Conservation (phyloP, 2,329 filamentous ascomycete genomes). For the Pseudocercospora fuligena region DNA sequence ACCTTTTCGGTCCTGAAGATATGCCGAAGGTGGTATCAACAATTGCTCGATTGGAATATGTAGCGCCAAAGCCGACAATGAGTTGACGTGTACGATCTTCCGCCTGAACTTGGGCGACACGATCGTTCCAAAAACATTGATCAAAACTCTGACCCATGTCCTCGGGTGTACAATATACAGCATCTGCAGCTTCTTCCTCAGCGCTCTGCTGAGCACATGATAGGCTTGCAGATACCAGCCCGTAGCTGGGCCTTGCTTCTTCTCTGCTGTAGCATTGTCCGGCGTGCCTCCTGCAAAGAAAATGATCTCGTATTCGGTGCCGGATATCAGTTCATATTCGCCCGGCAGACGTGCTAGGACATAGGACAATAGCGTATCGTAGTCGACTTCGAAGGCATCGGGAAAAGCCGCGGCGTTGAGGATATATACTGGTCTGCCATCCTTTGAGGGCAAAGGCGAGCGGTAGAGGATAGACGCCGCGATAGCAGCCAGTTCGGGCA, state of each 20-base stretch:
- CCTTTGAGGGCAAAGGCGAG: constrained; percentile 56
- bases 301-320: constrained; percentile 60
- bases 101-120: constrained; percentile 62
- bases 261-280: constrained; percentile 48
- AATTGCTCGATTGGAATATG: constrained; percentile 59
- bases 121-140: constrained; percentile 62
- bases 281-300: constrained; percentile 62
- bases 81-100: constrained; percentile 62
- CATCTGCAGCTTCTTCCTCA: constrained; percentile 60
- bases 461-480: constrained; percentile 61
- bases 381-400: constrained; percentile 59
- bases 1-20: constrained; percentile 59
- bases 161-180: constrained; percentile 64
- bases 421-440: constrained; percentile 58
- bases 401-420: constrained; percentile 63
- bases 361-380: constrained; percentile 60
- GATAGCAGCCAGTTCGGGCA: constrained; percentile 52
- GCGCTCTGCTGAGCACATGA: constrained; percentile 59
- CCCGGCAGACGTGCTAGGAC: constrained; percentile 59
- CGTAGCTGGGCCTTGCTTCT: constrained; percentile 57
- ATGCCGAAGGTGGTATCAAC: constrained; percentile 59
- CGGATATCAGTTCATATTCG: constrained; percentile 59
- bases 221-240: constrained; percentile 64
- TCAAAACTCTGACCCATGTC: constrained; percentile 60
- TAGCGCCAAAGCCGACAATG: constrained; percentile 54